Evolutionary conservation across 169 alveolate genomes (phyloP).

Genomic region (Cryptosporidium tyzzeri): DNA sequence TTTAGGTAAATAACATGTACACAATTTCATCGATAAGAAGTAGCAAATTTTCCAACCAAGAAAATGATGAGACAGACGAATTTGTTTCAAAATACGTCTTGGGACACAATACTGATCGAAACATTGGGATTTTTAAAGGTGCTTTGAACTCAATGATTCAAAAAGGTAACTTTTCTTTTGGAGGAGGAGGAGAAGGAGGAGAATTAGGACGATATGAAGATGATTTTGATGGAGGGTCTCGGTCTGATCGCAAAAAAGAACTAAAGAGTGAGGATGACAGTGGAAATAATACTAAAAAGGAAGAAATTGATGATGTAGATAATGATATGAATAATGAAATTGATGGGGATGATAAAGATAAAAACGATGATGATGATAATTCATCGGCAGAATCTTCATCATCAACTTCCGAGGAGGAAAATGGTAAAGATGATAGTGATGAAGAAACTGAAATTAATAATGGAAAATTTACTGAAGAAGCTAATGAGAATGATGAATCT

Average conservation of each 20-base stretch:
- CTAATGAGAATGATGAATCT: conserved; percentile 36
- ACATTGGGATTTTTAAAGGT: conserved; percentile 56
- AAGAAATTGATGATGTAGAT: conserved; percentile 80
- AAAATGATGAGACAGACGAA: conserved; percentile 60
- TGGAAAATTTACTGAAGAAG: conserved; percentile 23
- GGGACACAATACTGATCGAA: conserved; percentile 36
- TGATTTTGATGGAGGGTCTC: conserved; percentile 9
- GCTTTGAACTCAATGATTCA: conserved; percentile 24
- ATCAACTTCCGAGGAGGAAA: conserved; percentile 74
- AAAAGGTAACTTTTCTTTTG: conserved; percentile 18
- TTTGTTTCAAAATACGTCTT: conserved; percentile 39
- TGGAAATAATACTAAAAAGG: conserved; percentile 64
- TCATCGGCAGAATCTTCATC: conserved; percentile 48
- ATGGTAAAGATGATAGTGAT: conserved; percentile 63
- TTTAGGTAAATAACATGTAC: conserved; percentile 70
- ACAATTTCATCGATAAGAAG: conserved; percentile 56
- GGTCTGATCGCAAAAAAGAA: background rate
- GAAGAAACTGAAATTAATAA: conserved; percentile 73
- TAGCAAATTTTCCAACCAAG: conserved; percentile 30
- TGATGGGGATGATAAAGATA: conserved; percentile 79
- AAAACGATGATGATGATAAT: conserved; percentile 80
- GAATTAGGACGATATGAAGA: conserved; percentile 26
- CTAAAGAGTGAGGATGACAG: background rate
- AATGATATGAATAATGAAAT: conserved; percentile 78
- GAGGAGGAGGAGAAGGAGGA: conserved; percentile 41